Evolutionary conservation across 768 basidiomycete species (phyloP).

Genomic region (Kwoniella bestiolae): DNA sequence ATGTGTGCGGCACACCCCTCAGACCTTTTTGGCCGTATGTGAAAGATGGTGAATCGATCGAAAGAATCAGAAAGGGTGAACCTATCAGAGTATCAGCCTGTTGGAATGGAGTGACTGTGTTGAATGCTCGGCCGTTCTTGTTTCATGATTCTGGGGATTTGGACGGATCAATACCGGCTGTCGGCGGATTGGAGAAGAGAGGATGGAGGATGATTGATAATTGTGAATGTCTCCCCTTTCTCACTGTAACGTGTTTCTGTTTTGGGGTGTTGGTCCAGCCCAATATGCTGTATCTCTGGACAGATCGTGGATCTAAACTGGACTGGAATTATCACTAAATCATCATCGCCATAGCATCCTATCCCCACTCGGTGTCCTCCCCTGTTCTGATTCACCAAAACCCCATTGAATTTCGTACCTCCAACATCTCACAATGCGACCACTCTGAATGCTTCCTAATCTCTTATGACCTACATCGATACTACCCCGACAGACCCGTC

Average conservation of each 20-base stretch:
- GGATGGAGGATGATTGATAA: slow-evolving; percentile 36
- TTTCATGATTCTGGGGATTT: too few relatives aligned
- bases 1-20: slow-evolving; percentile 39
- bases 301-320: too few relatives aligned
- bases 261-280: too few relatives aligned
- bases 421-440: slow-evolving; percentile 32
- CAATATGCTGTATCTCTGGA: too few relatives aligned
- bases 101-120: slow-evolving; percentile 49
- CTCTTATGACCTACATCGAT: slow-evolving; percentile 33
- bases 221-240: slow-evolving; percentile 9
- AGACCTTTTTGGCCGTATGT: slow-evolving; percentile 28
- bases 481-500: slow-evolving; percentile 15
- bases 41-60: slow-evolving; percentile 5
- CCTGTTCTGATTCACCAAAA: slow-evolving; percentile 21
- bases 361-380: slow-evolving; percentile 24
- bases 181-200: slow-evolving; percentile 15
- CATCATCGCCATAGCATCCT: too few relatives aligned
- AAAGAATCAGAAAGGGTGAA: slow-evolving; percentile 1
- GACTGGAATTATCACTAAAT: too few relatives aligned
- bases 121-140: slow-evolving; percentile 36
- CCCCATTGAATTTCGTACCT: slow-evolving; percentile 33
- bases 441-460: slow-evolving; percentile 38
- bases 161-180: too few relatives aligned
- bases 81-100: slow-evolving; percentile 33
- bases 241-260: too few relatives aligned